Percentiles rank a stretch among this genome's conserved stretches.
Conservation (phyloP, 2,329 filamentous ascomycete genomes). For the Lecanicillium sp. region DNA sequence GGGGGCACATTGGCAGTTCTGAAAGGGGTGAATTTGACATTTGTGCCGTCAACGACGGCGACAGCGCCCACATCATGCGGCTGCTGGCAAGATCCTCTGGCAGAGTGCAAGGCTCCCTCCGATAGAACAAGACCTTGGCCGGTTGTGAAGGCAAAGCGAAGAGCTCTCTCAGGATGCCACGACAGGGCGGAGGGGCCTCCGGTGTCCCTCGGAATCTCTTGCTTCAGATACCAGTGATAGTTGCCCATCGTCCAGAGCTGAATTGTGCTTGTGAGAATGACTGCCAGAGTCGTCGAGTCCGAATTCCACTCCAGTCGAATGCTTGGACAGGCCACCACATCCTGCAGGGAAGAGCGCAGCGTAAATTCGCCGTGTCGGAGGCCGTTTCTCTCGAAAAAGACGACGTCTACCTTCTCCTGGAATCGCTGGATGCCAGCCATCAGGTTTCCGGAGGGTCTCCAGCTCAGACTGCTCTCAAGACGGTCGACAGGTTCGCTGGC, state of each 20-base stretch:
- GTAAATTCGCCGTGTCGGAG: slow-evolving; percentile 90
- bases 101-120: slow-evolving; percentile 63
- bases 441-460: slow-evolving; percentile 85
- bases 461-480: slow-evolving; percentile 80
- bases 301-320: slow-evolving; percentile 79
- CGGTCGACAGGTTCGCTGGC: slow-evolving; percentile 93
- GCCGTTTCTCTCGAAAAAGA: slow-evolving; percentile 98
- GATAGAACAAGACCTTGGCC: slow-evolving; percentile 47
- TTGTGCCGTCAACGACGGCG: slow-evolving; percentile 76
- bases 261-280: slow-evolving; percentile 66
- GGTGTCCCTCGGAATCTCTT: slow-evolving; percentile 57
- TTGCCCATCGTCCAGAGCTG: slow-evolving; percentile 97
- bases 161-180: slow-evolving; percentile 84
- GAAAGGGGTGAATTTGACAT: slow-evolving; percentile 78
- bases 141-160: slow-evolving; percentile 57
- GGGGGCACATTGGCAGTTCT: slow-evolving; percentile 81
- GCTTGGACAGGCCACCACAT: slow-evolving; percentile 46
- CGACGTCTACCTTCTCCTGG: slow-evolving; percentile 65
- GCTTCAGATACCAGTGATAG: slow-evolving; percentile 97
- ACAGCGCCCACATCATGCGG: slow-evolving; percentile 75
- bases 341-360: slow-evolving; percentile 60
- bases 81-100: slow-evolving; percentile 61
- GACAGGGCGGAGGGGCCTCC: slow-evolving; percentile 31
- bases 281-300: slow-evolving; percentile 84
- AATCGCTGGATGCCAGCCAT: slow-evolving; percentile 78